phyloP scores from a whole-genome alignment of 2,329 filamentous ascomycete genomes.

The Claviceps monticola region DNA sequence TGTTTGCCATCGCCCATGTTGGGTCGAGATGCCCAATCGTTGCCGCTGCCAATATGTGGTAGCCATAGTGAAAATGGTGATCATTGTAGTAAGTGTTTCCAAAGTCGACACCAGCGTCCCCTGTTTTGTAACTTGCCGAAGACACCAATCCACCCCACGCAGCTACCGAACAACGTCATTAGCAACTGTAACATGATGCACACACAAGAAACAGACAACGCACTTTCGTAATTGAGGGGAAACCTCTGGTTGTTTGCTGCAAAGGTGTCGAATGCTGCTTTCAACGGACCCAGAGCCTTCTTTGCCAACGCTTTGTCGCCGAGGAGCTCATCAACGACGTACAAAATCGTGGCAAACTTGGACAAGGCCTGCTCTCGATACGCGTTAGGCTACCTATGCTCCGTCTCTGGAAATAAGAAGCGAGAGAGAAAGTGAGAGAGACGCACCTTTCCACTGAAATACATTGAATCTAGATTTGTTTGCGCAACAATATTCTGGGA shows the following conservation, averaged over 20 bases:
- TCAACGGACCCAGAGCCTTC: constrained; percentile 45
- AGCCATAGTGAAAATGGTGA: constrained; percentile 68
- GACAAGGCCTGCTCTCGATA: constrained; percentile 41
- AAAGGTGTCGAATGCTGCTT: constrained; percentile 53
- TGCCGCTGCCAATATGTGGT: constrained; percentile 78
- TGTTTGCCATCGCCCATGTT: constrained; percentile 58
- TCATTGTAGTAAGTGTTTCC: constrained; percentile 80
- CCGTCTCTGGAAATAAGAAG: neutral
- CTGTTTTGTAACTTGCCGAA: constrained; percentile 55
- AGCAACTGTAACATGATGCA: neutral
- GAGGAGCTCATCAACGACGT: constrained; percentile 50
- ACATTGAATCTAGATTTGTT: constrained; percentile 72
- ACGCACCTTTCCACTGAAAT: constrained; percentile 71
- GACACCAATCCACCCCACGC: constrained; percentile 75
- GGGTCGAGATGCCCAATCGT: constrained; percentile 70
- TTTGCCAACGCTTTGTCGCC: constrained; percentile 42
- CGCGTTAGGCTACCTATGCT: neutral
- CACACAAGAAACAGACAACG: constrained; percentile 13
- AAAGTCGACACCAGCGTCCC: constrained; percentile 63
- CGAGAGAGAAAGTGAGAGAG: neutral
- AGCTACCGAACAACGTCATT: constrained; percentile 19
- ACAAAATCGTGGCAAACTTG: constrained; percentile 60
- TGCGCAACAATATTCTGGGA: constrained; percentile 61
- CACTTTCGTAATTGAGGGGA: constrained; percentile 50
- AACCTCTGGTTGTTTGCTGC: constrained; percentile 52